Evolutionary conservation across 1,284 basidiomycete genomes (phyloP), one percentile per base, ranked within the genome.

Genomic region (Mycosarcoma mackinlayi): DNA sequence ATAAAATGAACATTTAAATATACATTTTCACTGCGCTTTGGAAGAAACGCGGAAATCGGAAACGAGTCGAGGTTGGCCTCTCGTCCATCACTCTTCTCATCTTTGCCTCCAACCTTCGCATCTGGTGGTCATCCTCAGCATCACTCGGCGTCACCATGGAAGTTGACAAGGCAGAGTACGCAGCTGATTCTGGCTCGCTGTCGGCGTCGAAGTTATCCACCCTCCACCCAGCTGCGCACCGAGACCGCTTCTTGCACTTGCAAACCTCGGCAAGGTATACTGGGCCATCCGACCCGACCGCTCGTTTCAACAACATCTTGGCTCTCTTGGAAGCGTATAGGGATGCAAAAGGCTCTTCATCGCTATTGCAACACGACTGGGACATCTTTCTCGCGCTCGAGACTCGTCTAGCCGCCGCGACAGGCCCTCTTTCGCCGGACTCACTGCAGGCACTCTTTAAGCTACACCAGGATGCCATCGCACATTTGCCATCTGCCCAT

Each of bases 391-490:
- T 66, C 11, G 42, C 57, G 0, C 63, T 66, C 28, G 41, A 66
- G 21, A 49, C 35, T 11, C 52, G 63, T n/a, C 41, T 66, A 8
- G 52, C 63, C 6, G 63, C 57, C 6, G 53, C 51, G 16, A 47
- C 52, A 3, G 23, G 39, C 14, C 57, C 57, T 18, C 44, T 66
- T n/a, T 55, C 48, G 4, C 53, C 63, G 3, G 63, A 47, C 11
- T 51, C 63, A 27, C 57, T 66, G 9, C 63, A 52, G 10, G 28
- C 41, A 1, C 23, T 76, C 3, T 57, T 74, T 9, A 61, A 60
- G 14, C 39, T 74, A 35, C 76, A 78, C 41, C 53, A 62, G n/a
- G 34, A 51, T 25, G 62, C 65, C 16, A 55, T 45, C 1, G 21
- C 40, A 3, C 57, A 65, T 21, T 40, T 51, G 11, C 28, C 55